phyloP scores from a whole-genome alignment of 306 rosid genomes.

The Medicago truncatula region MtrunA17r5.0-ANR NC_053048.1:54241501-54242000 shows the following conservation, averaged over 20 bases:
- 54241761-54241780: conserved; percentile 24
- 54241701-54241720: conserved; percentile 25
- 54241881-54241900: too few relatives aligned
- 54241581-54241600: conserved; percentile 19
- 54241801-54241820: conserved; percentile 28
- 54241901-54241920: neutral
- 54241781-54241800: conserved; percentile 1
- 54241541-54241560: conserved; percentile 16
- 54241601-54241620: conserved; percentile 8
- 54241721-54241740: conserved; percentile 23
- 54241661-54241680: conserved; percentile 1
- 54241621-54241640: conserved; percentile 24
- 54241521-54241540: conserved; percentile 19
- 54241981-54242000: conserved; percentile 32
- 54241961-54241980: conserved; percentile 33
- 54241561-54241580: conserved; percentile 21
- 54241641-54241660: conserved; percentile 25
- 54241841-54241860: conserved; percentile 13
- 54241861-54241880: neutral
- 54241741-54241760: neutral
- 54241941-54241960: conserved; percentile 30
- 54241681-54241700: conserved; percentile 29
- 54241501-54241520: conserved; percentile 28
- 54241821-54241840: conserved; percentile 26
- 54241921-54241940: neutral